phyloP scores from a whole-genome alignment of 306 rosid species.

The Corylus americana region DNA sequence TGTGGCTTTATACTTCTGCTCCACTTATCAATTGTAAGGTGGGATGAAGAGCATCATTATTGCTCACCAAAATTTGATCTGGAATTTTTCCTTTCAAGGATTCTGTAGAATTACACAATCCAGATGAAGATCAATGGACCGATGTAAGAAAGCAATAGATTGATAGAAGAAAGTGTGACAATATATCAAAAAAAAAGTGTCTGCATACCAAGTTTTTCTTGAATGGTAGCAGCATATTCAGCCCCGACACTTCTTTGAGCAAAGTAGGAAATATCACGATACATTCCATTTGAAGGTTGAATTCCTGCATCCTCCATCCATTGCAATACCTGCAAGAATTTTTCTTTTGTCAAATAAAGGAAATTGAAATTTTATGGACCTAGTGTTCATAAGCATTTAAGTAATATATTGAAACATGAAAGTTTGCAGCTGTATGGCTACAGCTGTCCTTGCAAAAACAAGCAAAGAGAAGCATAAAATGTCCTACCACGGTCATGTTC shows the following conservation, averaged over 20 bases:
- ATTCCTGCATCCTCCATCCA: conserved; percentile 94
- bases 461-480: not conserved
- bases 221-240: conserved; percentile 67
- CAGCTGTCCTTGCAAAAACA: not conserved
- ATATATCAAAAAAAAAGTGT: conserved; percentile 10
- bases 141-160: not conserved
- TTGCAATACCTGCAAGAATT: conserved; percentile 61
- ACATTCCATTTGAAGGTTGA: conserved; percentile 72
- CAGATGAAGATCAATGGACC: conserved; percentile 7
- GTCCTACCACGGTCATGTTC: not conserved
- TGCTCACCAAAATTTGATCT: conserved; percentile 37
- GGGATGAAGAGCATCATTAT: conserved; percentile 31
- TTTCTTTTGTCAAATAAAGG: not conserved
- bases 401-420: not conserved
- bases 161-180: not conserved
- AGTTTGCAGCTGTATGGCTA: not conserved
- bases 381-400: not conserved
- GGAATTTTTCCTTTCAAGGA: conserved; percentile 47
- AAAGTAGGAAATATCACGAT: conserved; percentile 59
- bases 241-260: conserved; percentile 66
- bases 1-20: conserved; percentile 19
- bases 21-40: conserved; percentile 15
- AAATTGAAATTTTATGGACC: not conserved
- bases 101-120: conserved; percentile 49
- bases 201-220: conserved; percentile 73